A percentile compares a stretch with the other conserved stretches of the same genome.
Evolutionary conservation across 2,329 filamentous ascomycete species (phyloP).

Genomic region (Beauveria sp.): DNA sequence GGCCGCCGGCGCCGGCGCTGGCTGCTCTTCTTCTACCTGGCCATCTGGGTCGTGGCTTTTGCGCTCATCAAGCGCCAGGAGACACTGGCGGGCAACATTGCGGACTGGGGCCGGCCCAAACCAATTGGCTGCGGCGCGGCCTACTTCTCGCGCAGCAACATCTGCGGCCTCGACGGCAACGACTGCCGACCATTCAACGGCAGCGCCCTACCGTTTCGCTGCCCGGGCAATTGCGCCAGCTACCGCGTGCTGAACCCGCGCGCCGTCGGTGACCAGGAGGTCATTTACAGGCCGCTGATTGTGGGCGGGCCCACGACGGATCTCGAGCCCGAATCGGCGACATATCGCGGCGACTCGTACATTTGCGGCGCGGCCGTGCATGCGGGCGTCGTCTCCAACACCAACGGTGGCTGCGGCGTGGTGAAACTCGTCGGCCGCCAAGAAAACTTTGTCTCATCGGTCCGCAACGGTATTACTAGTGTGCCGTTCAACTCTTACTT

Average conservation of each 20-base stretch:
- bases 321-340: slow-evolving; percentile 32
- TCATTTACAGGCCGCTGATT: slow-evolving; percentile 58
- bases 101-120: slow-evolving; percentile 58
- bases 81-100: slow-evolving; percentile 51
- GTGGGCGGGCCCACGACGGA: slow-evolving; percentile 55
- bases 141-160: slow-evolving; percentile 65
- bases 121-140: slow-evolving; percentile 59
- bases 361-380: slow-evolving; percentile 82
- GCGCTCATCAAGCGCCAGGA: slow-evolving; percentile 60
- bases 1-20: slow-evolving; percentile 49
- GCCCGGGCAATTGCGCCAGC: slow-evolving; percentile 63
- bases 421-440: slow-evolving; percentile 65
- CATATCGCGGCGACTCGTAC: slow-evolving; percentile 85
- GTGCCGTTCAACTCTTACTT: slow-evolving; percentile 81
- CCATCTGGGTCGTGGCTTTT: slow-evolving; percentile 63
- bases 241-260: slow-evolving; percentile 62
- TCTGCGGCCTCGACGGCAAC: slow-evolving; percentile 67
- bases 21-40: slow-evolving; percentile 52
- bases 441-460: slow-evolving; percentile 53
- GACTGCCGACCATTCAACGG: slow-evolving; percentile 69
- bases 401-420: slow-evolving; percentile 73
- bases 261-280: slow-evolving; percentile 63
- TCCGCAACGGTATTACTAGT: slow-evolving; percentile 68
- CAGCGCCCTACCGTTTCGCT: slow-evolving; percentile 64
- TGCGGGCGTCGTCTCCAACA: slow-evolving; percentile 66